phyloP scores from a whole-genome alignment of 2,329 filamentous ascomycete species.

The Apiospora phragmitis region DNA sequence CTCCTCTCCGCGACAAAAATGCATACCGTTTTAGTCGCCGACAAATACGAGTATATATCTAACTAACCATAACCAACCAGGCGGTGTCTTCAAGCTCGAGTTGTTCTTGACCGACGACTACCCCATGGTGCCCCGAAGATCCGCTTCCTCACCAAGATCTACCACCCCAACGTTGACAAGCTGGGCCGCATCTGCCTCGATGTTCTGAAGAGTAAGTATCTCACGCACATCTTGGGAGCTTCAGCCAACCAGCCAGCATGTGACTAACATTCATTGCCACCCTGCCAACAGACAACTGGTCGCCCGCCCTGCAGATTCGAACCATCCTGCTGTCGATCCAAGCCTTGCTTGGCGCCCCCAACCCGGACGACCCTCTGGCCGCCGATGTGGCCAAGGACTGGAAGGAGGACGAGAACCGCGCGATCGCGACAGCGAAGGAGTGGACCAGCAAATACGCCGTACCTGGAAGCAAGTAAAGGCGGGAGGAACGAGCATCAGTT shows the following conservation, averaged over 20 bases:
- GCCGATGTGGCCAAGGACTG: conserved; percentile 97
- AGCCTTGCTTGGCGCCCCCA: conserved; percentile 90
- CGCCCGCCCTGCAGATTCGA: conserved; percentile 93
- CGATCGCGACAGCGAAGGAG: conserved; percentile 87
- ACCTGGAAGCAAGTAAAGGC: conserved; percentile 30
- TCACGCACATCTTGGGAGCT: not conserved
- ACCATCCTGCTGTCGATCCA: conserved; percentile 99
- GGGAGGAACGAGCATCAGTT: not conserved
- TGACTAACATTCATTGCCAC: not conserved
- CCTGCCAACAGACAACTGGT: conserved; percentile 81
- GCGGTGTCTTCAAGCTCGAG: conserved; percentile 92
- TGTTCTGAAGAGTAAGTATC: conserved; percentile 82
- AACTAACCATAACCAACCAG: conserved; percentile 32
- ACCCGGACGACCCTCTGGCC: conserved; percentile 96
- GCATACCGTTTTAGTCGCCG: not conserved
- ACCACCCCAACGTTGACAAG: conserved; percentile 98
- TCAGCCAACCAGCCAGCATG: not conserved
- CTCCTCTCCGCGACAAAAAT: not conserved
- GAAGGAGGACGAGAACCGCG: conserved; percentile 93
- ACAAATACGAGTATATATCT: not conserved
- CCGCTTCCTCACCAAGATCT: conserved; percentile 97
- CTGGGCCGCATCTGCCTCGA: conserved; percentile 96
- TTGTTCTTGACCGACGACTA: conserved; percentile 98
- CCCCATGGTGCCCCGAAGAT: conserved; percentile 99
- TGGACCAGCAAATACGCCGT: conserved; percentile 87